Percentiles rank a stretch among this genome's conserved stretches.
Conservation (phyloP, 495 filamentous ascomycete species). For the Chaetomium cochliodes region DNA sequence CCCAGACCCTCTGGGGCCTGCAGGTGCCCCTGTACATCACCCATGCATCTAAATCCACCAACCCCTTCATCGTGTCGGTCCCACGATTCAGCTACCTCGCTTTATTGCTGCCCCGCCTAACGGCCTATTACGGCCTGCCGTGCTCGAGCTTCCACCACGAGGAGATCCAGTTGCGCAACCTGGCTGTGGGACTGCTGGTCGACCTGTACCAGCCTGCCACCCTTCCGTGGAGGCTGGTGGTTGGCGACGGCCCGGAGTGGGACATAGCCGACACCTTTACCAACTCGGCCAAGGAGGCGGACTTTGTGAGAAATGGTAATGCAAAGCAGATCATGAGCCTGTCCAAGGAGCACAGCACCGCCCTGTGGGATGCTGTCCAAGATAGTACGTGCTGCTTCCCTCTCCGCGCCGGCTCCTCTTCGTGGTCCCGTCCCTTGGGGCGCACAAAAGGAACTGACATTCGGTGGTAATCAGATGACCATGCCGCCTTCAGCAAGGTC, state of each 20-base stretch:
- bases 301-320: slow-evolving; percentile 86
- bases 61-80: slow-evolving; percentile 54
- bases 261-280: slow-evolving; percentile 88
- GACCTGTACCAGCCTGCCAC: slow-evolving; percentile 65
- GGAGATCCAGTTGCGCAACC: slow-evolving; percentile 66
- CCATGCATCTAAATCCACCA: slow-evolving; percentile 40
- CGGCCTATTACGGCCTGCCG: slow-evolving; percentile 67
- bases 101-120: slow-evolving; percentile 73
- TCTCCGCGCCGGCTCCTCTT: neutral
- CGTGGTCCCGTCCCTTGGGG: neutral
- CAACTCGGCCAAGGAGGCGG: slow-evolving; percentile 88
- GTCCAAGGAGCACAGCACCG: slow-evolving; percentile 81
- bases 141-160: slow-evolving; percentile 83
- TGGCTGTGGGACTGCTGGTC: slow-evolving; percentile 81
- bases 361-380: slow-evolving; percentile 81
- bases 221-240: slow-evolving; percentile 75
- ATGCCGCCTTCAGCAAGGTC: slow-evolving; percentile 67
- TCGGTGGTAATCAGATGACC: slow-evolving; percentile 58
- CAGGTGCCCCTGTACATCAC: slow-evolving; percentile 54
- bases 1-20: slow-evolving; percentile 49
- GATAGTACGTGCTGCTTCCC: slow-evolving; percentile 58
- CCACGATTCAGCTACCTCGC: slow-evolving; percentile 72
- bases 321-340: slow-evolving; percentile 92
- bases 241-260: slow-evolving; percentile 59
- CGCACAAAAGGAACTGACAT: neutral